Base-by-base conservation (phyloP, 345 rosid species). In the Salix udensis region DNA sequence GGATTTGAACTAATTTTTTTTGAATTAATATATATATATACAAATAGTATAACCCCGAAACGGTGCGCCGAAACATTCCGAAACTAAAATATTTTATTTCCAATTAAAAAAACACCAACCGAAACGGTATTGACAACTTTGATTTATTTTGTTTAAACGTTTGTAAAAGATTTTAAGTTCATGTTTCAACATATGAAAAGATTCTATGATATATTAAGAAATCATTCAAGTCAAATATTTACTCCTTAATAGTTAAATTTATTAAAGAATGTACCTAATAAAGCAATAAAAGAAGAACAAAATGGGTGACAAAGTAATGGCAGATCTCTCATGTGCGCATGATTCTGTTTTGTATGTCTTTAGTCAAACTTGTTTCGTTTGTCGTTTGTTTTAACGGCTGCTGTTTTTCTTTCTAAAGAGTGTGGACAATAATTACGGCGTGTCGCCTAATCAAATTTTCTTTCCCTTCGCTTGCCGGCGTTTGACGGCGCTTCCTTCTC, bases 361-460 rank as follows among this genome's bases (percentile, higher is more conserved):
- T 36, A 36, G 77, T 77, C 79, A 77, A 78, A 72, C 67, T 28
- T 15, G 18, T 28, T 4, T 4, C 12, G 0, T 62, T 66, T n/a
- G 16, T 74, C 80, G 71, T 79, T 75, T 50, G 76, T 80, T 67
- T 71, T 67, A 67, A 79, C 85, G 75, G 53, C 68, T 42, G 78
- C 50, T 72, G 46, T 15, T n/a, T 4, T 52, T 15, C 4, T 72
- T 28, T 52, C 48, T 37, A 19, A 52, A 52, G 23, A 52, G 60
- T 52, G 0, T 9, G 7, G 3, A 34, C 34, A 61, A 68, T 44
- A 26, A 50, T 76, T 24, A 64, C 80, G 84, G 79, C 84, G 74
- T 52, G 85, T 76, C 78, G 44, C 58, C 6, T 68, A 14, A 4
- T 9, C 0, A 7, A 24, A 0, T 66, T 67, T 71, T 67, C 74